Base-by-base conservation (phyloP, 1,284 basidiomycete genomes). In the Ceratobasidium sp. region DNA sequence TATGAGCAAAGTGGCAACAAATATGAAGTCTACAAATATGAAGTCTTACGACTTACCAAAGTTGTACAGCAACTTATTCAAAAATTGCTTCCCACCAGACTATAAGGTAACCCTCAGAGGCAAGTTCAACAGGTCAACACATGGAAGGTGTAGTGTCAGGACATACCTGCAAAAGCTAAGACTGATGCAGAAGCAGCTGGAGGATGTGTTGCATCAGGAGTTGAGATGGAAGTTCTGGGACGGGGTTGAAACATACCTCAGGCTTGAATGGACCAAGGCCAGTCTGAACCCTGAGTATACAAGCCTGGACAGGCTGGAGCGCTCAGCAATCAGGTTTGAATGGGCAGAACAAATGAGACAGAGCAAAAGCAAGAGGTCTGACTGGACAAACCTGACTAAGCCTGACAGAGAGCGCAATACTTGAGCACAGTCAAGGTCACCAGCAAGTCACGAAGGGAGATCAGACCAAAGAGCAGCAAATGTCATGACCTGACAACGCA, bases 31-130 rank as follows among this genome's bases (percentile, higher is more conserved):
- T 28, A n/a, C n/a, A n/a, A 35, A 77, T 17, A 28, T 61, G 15
- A 54, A 47, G 23, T 13, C 5, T 28, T 77, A 74, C 39, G 23
- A 54, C 13, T 26, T 77, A 31, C 39, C 26, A 2, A 65, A 15
- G 33, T 49, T 65, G 20, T 58, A 28, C 15, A 8, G 15, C 20
- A 31, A 47, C n/a, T 45, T 87, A 5, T 88, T 85, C 76, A 83
- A 87, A 76, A 84, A 85, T 75, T 86, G 86, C 66, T 88, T 88
- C 81, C 86, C 85, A 0, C 68, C 82, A 0, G 81, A 86, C 45
- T 87, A 83, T 76, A 79, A 83, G 2, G 39, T 78, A 0, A 68
- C 80, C 35, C 78, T 81, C 66, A 56, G 79, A 0, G 67, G 78
- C 8, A 66, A 78, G 39, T 78, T 83, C 10, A 11, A 66, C 0